Conservation (phyloP, 306 rosid species). For the Prunus campanulata region DNA sequence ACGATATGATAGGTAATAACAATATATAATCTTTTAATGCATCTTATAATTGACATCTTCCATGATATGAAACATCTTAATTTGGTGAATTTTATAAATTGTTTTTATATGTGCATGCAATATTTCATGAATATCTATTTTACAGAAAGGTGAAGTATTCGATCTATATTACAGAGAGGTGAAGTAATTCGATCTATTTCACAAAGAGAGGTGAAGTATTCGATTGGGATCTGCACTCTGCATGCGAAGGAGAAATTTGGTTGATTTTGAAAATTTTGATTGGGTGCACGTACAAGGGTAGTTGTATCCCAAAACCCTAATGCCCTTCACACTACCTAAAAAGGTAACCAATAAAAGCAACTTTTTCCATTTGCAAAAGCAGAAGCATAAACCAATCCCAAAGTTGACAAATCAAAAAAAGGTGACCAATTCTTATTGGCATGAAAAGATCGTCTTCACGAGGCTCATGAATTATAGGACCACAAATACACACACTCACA, state of each 20-base stretch:
- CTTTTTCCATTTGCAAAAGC: slow-evolving; percentile 33
- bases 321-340: slow-evolving; percentile 37
- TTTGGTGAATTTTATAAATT: too few relatives aligned
- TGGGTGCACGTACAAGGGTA: slow-evolving; percentile 11
- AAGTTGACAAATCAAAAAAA: slow-evolving; percentile 38
- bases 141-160: too few relatives aligned
- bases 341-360: slow-evolving; percentile 26
- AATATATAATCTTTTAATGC: too few relatives aligned
- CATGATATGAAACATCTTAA: too few relatives aligned
- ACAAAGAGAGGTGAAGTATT: too few relatives aligned
- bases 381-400: slow-evolving; percentile 35
- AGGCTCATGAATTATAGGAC: slow-evolving; percentile 38
- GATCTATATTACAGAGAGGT: too few relatives aligned
- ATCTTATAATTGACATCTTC: too few relatives aligned
- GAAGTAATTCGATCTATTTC: too few relatives aligned
- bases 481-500: slow-evolving; percentile 31
- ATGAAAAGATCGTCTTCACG: slow-evolving; percentile 36
- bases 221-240: background rate
- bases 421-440: slow-evolving; percentile 34
- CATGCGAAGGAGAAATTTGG: background rate
- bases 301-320: slow-evolving; percentile 39
- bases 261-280: background rate
- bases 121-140: too few relatives aligned
- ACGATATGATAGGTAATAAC: too few relatives aligned
- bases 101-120: too few relatives aligned